These are phyloP conservation scores for Saitozyma sp. DNA, from an alignment of 768 basidiomycete genomes.

Conservation along the genomic window DNA sequence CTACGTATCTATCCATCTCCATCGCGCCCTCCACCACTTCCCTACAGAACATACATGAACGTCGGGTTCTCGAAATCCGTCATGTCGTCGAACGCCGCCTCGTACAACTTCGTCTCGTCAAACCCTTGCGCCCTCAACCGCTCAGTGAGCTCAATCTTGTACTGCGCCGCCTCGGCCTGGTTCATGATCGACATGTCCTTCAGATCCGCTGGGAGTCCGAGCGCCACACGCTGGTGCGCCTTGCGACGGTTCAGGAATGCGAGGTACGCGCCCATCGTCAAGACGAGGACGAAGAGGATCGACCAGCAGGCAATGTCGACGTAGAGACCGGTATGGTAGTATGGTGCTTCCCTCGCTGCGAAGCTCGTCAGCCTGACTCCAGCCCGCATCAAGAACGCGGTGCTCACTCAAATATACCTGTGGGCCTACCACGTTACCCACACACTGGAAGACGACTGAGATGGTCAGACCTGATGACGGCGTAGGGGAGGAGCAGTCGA, in stretches of 20 bases:
- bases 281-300: slow-evolving; percentile 25
- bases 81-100: slow-evolving; percentile 27
- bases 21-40: neutral
- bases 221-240: slow-evolving; percentile 28
- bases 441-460: slow-evolving; percentile 26
- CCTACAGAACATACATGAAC: slow-evolving; percentile 14
- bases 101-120: slow-evolving; percentile 20
- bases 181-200: slow-evolving; percentile 47
- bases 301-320: slow-evolving; percentile 55
- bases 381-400: too few species aligned
- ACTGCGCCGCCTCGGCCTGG: slow-evolving; percentile 37
- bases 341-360: slow-evolving; percentile 26
- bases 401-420: slow-evolving; percentile 33
- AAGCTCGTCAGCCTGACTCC: neutral
- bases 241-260: slow-evolving; percentile 38
- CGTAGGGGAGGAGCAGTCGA: too few species aligned
- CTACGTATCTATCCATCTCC: too few species aligned
- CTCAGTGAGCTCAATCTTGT: slow-evolving; percentile 30
- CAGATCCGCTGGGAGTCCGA: slow-evolving; percentile 39
- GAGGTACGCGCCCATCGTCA: slow-evolving; percentile 41
- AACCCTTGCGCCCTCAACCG: slow-evolving; percentile 6
- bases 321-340: slow-evolving; percentile 47
- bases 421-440: slow-evolving; percentile 31
- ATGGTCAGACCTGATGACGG: too few species aligned
- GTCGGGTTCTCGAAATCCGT: slow-evolving; percentile 26